phyloP scores from a whole-genome alignment of 2,329 filamentous ascomycete species.

The Botrytis hyacinthi region DNA sequence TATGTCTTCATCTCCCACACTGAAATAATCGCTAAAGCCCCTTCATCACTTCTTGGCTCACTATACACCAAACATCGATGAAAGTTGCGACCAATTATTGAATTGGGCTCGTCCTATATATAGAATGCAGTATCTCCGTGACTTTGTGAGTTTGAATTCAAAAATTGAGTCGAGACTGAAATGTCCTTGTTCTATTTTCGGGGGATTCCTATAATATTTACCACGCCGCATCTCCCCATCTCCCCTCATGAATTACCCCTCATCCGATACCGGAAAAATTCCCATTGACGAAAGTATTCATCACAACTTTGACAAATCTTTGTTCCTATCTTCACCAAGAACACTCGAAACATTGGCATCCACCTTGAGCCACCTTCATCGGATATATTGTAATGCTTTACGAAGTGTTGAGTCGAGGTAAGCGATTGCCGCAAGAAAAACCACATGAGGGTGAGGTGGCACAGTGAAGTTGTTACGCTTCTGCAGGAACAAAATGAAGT shows the following conservation, averaged over 20 bases:
- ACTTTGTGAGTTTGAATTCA: not conserved
- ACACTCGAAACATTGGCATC: slow-evolving; percentile 2
- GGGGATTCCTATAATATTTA: slow-evolving; percentile 1
- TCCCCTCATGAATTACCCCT: not conserved
- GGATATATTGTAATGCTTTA: not conserved
- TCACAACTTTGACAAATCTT: slow-evolving; percentile 13
- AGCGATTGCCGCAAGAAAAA: slow-evolving; percentile 12
- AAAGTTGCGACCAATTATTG: not conserved
- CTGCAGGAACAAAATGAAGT: slow-evolving; percentile 15
- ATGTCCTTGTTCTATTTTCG: not conserved
- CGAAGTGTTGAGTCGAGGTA: not conserved
- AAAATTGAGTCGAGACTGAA: not conserved
- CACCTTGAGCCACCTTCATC: slow-evolving; percentile 4
- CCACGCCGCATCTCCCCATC: not conserved
- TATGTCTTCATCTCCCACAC: not conserved
- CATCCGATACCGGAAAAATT: slow-evolving; percentile 8
- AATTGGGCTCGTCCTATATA: not conserved
- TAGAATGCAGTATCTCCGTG: not conserved
- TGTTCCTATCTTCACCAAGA: slow-evolving; percentile 2
- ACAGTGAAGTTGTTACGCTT: not conserved
- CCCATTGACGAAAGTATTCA: slow-evolving; percentile 1
- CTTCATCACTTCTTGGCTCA: not conserved
- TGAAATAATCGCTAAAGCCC: not conserved
- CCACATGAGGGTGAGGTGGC: not conserved
- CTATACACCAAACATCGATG: not conserved